phyloP scores from a whole-genome alignment of 305 asterid species.

The Solanum hybrid region DNA sequence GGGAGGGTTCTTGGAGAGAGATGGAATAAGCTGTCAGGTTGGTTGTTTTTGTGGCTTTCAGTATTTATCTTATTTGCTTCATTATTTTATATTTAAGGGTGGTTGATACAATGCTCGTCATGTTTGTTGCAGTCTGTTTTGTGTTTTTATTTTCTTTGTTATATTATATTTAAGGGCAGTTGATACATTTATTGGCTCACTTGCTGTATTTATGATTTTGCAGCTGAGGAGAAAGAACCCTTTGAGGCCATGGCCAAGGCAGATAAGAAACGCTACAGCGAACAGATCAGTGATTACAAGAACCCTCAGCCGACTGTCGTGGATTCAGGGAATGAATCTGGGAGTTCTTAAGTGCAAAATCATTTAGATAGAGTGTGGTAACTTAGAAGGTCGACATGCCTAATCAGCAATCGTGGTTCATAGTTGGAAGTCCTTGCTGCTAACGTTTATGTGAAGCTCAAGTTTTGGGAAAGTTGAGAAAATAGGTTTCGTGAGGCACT shows the following conservation, averaged over 20 bases:
- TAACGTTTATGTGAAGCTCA: not conserved
- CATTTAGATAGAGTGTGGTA: not conserved
- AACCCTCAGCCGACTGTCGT: slow-evolving; percentile 40
- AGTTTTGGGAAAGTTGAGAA: not conserved
- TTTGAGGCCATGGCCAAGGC: slow-evolving; percentile 81
- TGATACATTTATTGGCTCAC: not conserved
- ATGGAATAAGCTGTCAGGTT: slow-evolving; percentile 93
- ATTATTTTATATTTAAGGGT: not conserved
- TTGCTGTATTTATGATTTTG: slow-evolving; percentile 11
- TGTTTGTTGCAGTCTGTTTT: not conserved
- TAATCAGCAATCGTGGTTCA: not conserved
- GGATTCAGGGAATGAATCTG: slow-evolving; percentile 57
- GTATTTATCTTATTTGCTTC: not conserved
- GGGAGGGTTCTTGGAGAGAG: slow-evolving; percentile 85
- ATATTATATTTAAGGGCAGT: not conserved
- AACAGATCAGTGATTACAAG: slow-evolving; percentile 62
- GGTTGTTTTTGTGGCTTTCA: not conserved
- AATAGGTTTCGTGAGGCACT: not conserved
- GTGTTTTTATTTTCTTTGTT: not conserved
- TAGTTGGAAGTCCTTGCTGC: not conserved
- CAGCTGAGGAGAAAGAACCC: slow-evolving; percentile 89
- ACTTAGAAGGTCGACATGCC: not conserved
- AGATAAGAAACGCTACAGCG: slow-evolving; percentile 72
- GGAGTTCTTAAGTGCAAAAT: slow-evolving; percentile 27
- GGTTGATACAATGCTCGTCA: not conserved